A percentile compares a stretch with the other conserved stretches of the same genome.
phyloP scores from a whole-genome alignment of 208 protist species.

The Polymyxa betae region DNA sequence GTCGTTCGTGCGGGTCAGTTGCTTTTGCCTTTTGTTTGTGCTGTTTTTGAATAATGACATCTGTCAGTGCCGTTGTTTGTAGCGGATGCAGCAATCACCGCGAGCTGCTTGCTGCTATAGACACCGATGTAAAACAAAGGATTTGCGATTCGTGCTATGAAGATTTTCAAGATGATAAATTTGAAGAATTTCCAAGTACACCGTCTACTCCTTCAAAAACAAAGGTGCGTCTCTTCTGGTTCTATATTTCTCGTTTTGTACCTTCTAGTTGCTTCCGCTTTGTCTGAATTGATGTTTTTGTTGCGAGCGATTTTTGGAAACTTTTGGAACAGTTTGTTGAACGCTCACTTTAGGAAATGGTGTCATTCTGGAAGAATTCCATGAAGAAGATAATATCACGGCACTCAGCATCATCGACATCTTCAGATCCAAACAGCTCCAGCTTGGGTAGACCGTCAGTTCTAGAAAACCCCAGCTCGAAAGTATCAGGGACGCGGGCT shows the following conservation, averaged over 20 bases:
- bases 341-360: too few relatives aligned
- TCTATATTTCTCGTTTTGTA: too few relatives aligned
- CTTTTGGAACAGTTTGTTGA: too few relatives aligned
- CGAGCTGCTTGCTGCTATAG: neutral
- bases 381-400: constrained; percentile 15
- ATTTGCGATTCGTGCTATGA: neutral
- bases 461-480: neutral
- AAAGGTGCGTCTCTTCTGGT: too few relatives aligned
- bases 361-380: neutral
- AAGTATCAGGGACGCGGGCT: neutral
- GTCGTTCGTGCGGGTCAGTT: neutral
- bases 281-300: too few relatives aligned
- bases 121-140: neutral
- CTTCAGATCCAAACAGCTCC: too few relatives aligned
- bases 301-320: too few relatives aligned
- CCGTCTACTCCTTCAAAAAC: too few relatives aligned
- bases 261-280: too few relatives aligned
- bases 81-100: neutral
- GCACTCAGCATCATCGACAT: neutral
- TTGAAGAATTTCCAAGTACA: neutral
- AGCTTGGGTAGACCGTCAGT: neutral
- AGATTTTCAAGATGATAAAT: neutral
- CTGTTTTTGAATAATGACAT: too few relatives aligned
- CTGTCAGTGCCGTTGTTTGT: neutral
- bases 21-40: too few relatives aligned